phyloP scores from a whole-genome alignment of 768 basidiomycete genomes.

The Daedaleopsis nitida region DNA sequence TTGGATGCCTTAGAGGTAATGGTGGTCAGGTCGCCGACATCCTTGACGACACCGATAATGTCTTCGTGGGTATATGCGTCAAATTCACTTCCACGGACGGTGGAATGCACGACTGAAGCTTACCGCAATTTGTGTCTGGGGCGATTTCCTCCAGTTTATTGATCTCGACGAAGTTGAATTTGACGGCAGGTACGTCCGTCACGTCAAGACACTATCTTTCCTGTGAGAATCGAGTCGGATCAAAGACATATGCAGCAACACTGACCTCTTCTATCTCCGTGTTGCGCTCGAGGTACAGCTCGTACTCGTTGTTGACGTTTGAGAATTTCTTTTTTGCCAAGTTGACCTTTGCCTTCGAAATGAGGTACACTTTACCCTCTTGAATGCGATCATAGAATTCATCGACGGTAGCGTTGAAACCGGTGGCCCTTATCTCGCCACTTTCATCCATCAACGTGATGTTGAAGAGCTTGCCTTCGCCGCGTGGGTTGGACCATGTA shows the following conservation, averaged over 20 bases:
- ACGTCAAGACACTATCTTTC: constrained; percentile 73
- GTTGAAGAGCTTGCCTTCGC: constrained; percentile 94
- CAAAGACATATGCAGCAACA: background rate
- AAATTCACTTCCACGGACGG: background rate
- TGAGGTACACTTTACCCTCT: constrained; percentile 90
- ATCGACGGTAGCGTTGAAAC: constrained; percentile 85
- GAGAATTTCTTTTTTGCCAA: constrained; percentile 97
- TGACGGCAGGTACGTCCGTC: constrained; percentile 73
- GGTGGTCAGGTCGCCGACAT: constrained; percentile 65
- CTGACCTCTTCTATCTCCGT: constrained; percentile 86
- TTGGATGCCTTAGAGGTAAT: constrained; percentile 77
- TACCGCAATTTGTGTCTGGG: constrained; percentile 87
- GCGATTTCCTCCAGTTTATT: constrained; percentile 58
- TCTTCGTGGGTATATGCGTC: constrained; percentile 49
- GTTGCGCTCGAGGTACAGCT: constrained; percentile 80
- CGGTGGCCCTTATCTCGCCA: constrained; percentile 89
- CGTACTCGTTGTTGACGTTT: constrained; percentile 89
- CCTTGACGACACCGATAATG: constrained; percentile 85
- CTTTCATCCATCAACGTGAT: constrained; percentile 94
- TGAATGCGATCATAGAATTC: constrained; percentile 81
- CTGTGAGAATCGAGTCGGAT: constrained; percentile 12
- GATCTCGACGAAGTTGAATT: constrained; percentile 80
- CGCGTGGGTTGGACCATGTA: constrained; percentile 84
- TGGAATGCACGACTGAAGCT: constrained; percentile 20
- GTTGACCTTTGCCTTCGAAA: constrained; percentile 89